phyloP scores from a whole-genome alignment of 139 green algal genomes.

The Tetradesmus obliquus region DNA sequence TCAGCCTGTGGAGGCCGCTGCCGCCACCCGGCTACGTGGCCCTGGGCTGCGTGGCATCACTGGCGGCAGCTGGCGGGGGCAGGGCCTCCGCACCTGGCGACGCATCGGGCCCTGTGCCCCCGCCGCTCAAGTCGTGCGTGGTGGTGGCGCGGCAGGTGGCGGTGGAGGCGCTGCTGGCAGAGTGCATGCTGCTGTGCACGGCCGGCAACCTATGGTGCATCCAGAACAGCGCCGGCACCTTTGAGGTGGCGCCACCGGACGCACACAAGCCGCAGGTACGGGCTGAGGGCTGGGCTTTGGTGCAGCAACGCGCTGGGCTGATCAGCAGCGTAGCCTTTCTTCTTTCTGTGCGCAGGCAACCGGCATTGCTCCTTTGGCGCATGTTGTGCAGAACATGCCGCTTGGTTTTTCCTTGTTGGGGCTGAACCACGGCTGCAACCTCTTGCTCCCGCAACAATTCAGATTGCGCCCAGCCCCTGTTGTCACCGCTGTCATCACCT shows the following conservation, averaged over 20 bases:
- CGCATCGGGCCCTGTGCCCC: conserved; percentile 9
- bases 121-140: conserved; percentile 51
- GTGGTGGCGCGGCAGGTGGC: conserved; percentile 60
- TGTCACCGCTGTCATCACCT: not conserved
- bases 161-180: conserved; percentile 67
- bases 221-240: conserved; percentile 74
- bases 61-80: not conserved
- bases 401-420: not conserved
- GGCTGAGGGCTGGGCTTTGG: not conserved
- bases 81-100: not conserved
- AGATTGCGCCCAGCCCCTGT: not conserved
- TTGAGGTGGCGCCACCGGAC: conserved; percentile 59
- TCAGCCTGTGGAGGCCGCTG: conserved; percentile 78
- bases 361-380: not conserved
- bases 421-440: too few species aligned
- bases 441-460: not conserved
- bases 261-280: conserved; percentile 36
- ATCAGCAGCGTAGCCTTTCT: not conserved
- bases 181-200: conserved; percentile 67
- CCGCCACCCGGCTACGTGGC: conserved; percentile 76
- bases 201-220: conserved; percentile 74
- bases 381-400: not conserved
- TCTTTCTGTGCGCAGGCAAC: not conserved
- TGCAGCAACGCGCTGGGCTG: too few species aligned
- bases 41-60: conserved; percentile 80